Percentiles rank a stretch among this genome's conserved stretches.
phyloP scores from a whole-genome alignment of 2,329 filamentous ascomycete genomes.

The Trichoderma endophyticum region DNA sequence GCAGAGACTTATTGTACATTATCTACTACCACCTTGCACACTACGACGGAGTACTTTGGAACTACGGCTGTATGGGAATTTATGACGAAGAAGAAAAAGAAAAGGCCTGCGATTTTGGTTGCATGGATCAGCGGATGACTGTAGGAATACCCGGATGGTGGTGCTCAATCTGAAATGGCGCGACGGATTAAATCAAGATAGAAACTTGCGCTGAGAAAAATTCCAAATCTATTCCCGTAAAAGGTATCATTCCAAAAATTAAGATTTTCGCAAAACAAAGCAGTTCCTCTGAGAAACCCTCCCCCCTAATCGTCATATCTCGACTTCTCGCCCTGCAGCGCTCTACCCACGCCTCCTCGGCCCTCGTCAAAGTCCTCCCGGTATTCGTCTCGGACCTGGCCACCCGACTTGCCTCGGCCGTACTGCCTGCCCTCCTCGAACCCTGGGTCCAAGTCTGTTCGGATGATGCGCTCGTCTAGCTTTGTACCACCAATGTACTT shows the following conservation, averaged over 20 bases:
- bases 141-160: slow-evolving; percentile 26
- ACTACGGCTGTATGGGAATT: background rate
- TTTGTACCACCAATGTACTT: slow-evolving; percentile 99
- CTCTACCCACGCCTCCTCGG: slow-evolving; percentile 81
- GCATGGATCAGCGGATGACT: slow-evolving; percentile 7
- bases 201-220: slow-evolving; percentile 7
- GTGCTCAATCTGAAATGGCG: slow-evolving; percentile 6
- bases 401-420: slow-evolving; percentile 89
- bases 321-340: slow-evolving; percentile 56
- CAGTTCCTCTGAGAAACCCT: background rate
- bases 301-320: slow-evolving; percentile 38
- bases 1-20: slow-evolving; percentile 13
- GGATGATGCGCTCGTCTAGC: slow-evolving; percentile 92
- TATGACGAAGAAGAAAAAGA: background rate
- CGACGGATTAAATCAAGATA: slow-evolving; percentile 2
- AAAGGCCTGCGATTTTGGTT: background rate
- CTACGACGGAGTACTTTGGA: background rate
- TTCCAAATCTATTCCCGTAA: background rate
- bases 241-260: slow-evolving; percentile 15
- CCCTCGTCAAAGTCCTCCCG: slow-evolving; percentile 96
- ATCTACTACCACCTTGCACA: background rate
- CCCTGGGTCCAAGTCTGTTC: slow-evolving; percentile 91
- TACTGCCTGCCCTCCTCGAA: slow-evolving; percentile 97
- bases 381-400: slow-evolving; percentile 97
- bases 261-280: background rate